phyloP scores from a whole-genome alignment of 257 asterid species.

The Solanum piurae region DNA sequence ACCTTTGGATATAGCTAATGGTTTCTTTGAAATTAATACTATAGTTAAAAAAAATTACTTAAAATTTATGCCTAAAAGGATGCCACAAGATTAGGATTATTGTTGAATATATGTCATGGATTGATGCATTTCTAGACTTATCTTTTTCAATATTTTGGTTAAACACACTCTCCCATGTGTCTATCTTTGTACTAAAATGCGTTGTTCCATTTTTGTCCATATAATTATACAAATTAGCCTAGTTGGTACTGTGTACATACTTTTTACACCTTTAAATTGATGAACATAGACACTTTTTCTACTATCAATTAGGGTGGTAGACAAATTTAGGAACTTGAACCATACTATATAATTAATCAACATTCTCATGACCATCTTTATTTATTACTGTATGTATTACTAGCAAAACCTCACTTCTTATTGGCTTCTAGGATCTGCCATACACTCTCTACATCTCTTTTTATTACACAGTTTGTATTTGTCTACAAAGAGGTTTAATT shows the following conservation, averaged over 20 bases:
- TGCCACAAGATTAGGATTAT: slow-evolving; percentile 17
- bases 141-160: neutral
- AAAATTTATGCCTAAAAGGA: neutral
- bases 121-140: slow-evolving; percentile 33
- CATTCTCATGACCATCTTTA: neutral
- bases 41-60: neutral
- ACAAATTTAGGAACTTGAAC: slow-evolving; percentile 23
- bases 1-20: slow-evolving; percentile 14
- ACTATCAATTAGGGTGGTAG: neutral
- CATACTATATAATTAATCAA: neutral
- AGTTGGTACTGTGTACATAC: neutral
- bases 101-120: slow-evolving; percentile 17
- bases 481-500: neutral
- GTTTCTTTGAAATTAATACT: slow-evolving; percentile 20
- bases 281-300: neutral
- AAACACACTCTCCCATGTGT: slow-evolving; percentile 16
- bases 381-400: neutral
- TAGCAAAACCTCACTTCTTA: slow-evolving; percentile 38
- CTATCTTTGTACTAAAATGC: neutral
- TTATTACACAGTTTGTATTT: neutral
- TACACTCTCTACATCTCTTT: neutral
- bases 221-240: neutral
- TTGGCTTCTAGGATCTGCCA: slow-evolving; percentile 50
- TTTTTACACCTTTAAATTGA: neutral
- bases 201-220: neutral